Evolutionary conservation across 768 basidiomycete species (phyloP).

Genomic region (Phaeotremella fagi): DNA sequence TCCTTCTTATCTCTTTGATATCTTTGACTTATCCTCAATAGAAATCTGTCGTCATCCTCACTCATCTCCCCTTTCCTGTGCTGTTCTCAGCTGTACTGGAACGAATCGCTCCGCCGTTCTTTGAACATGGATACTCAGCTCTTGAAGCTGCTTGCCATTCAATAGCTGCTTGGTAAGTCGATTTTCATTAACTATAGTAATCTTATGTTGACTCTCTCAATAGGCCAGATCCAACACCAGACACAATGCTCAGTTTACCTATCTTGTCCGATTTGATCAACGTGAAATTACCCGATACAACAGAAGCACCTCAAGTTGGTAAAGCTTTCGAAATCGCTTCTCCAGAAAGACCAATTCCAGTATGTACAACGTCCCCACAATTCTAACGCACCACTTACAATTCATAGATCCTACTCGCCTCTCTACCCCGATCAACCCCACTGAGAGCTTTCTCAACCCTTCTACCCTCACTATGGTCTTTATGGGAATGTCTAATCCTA

Average conservation of each 20-base stretch:
- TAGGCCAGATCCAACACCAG: constrained; percentile 73
- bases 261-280: constrained; percentile 73
- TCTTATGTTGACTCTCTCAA: constrained; percentile 41
- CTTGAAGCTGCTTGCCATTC: constrained; percentile 81
- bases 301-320: constrained; percentile 72
- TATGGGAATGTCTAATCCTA: constrained; percentile 88
- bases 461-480: constrained; percentile 51
- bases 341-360: background rate
- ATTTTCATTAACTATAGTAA: background rate
- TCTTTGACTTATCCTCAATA: too few relatives aligned
- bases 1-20: too few relatives aligned
- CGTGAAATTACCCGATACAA: constrained; percentile 63
- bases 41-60: constrained; percentile 76
- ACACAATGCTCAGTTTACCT: constrained; percentile 68
- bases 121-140: constrained; percentile 67
- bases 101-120: constrained; percentile 65
- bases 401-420: constrained; percentile 39
- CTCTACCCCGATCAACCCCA: constrained; percentile 45
- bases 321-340: constrained; percentile 57
- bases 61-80: constrained; percentile 73
- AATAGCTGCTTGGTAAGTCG: constrained; percentile 71
- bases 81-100: constrained; percentile 67
- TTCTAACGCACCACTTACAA: constrained; percentile 57
- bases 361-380: constrained; percentile 63
- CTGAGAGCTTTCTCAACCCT: constrained; percentile 45